These are phyloP conservation scores for Heracleum sosnowskyi DNA, from an alignment of 129 eudicot species.

Conservation along the genomic window DNA sequence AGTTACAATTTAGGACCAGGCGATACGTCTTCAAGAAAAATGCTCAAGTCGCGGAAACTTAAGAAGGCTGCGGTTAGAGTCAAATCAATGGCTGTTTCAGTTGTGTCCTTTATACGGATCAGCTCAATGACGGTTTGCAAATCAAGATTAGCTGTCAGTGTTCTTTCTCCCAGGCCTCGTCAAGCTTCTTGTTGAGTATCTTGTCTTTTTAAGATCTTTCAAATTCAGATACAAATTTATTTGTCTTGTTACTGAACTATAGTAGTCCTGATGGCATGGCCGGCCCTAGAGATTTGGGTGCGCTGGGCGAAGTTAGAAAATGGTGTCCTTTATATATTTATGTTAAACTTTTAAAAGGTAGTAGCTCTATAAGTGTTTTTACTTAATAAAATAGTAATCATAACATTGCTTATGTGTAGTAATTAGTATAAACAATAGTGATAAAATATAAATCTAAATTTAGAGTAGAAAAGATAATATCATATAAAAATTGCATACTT, in stretches of 20 bases:
- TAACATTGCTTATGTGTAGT: no score
- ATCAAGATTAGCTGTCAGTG: constrained; percentile 41
- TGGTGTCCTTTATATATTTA: no score
- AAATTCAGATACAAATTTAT: neutral
- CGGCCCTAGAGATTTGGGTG: no score
- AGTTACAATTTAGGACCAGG: constrained; percentile 45
- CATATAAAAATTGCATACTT: no score
- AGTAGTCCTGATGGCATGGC: neutral
- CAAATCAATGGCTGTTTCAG: constrained; percentile 41
- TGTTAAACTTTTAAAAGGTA: no score
- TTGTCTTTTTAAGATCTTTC: neutral
- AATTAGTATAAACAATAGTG: no score
- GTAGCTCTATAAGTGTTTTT: no score
- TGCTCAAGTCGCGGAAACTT: constrained; percentile 23
- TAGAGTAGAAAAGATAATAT: no score
- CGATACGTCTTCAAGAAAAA: constrained; percentile 16
- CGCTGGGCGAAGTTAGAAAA: no score
- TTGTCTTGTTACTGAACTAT: neutral
- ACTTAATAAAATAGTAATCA: no score
- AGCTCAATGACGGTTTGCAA: constrained; percentile 38
- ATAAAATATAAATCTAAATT: no score
- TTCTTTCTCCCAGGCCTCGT: constrained; percentile 29
- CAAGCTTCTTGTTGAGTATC: constrained; percentile 26
- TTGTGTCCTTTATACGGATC: constrained; percentile 34
- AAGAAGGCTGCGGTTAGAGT: constrained; percentile 37